Evolutionary conservation across 2,329 filamentous ascomycete genomes (phyloP).

Genomic region (Tolypocladium capitatum): DNA sequence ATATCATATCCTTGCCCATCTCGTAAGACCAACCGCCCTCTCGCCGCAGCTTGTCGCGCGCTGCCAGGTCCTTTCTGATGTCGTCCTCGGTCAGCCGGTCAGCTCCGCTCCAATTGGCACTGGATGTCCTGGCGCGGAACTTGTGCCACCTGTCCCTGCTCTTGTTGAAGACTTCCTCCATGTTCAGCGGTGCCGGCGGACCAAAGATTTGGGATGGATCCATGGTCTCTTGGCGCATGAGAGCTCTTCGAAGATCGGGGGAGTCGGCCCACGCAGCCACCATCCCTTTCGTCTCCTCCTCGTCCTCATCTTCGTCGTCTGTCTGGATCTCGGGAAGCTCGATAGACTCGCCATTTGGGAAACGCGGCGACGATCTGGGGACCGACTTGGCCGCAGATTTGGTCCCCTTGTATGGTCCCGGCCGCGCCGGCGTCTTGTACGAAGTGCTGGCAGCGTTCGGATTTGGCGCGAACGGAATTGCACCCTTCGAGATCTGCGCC

Average conservation of each 20-base stretch:
- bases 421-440: conserved; percentile 60
- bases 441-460: conserved; percentile 38
- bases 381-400: conserved; percentile 49
- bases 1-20: conserved; percentile 34
- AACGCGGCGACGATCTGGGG: conserved; percentile 63
- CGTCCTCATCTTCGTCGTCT: conserved; percentile 80
- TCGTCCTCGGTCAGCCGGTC: conserved; percentile 82
- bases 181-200: conserved; percentile 71
- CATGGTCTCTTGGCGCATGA: conserved; percentile 71
- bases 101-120: conserved; percentile 80
- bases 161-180: conserved; percentile 93
- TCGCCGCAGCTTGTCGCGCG: conserved; percentile 62
- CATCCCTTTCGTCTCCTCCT: conserved; percentile 40
- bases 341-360: conserved; percentile 80
- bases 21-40: conserved; percentile 80
- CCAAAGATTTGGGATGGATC: conserved; percentile 84
- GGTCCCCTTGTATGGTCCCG: conserved; percentile 24
- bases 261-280: conserved; percentile 82
- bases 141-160: conserved; percentile 75
- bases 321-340: conserved; percentile 91
- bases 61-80: conserved; percentile 65
- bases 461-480: conserved; percentile 75
- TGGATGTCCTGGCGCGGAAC: conserved; percentile 83
- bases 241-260: conserved; percentile 61
- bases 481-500: conserved; percentile 76